phyloP scores from a whole-genome alignment of 768 basidiomycete genomes.

The Trametes gibbosa region DNA sequence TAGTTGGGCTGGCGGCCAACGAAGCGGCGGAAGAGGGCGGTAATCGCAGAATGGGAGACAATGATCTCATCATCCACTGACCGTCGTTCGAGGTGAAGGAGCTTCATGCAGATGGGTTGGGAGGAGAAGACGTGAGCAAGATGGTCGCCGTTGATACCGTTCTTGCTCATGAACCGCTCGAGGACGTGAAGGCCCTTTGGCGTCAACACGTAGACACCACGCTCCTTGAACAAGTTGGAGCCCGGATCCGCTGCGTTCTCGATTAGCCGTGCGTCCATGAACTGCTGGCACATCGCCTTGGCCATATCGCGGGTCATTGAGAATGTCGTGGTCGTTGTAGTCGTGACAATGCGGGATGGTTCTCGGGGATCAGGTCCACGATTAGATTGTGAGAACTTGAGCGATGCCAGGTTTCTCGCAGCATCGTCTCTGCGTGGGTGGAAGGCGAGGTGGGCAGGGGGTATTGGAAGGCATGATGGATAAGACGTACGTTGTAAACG shows the following conservation, averaged over 20 bases:
- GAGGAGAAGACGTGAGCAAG: conserved; percentile 85
- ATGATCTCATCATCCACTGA: conserved; percentile 96
- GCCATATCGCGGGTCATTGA: conserved; percentile 99
- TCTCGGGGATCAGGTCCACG: conserved; percentile 98
- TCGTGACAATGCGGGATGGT: conserved; percentile 96
- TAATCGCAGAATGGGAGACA: conserved; percentile 90
- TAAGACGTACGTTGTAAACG: conserved; percentile 85
- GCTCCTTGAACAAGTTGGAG: conserved; percentile 93
- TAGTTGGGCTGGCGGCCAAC: conserved; percentile 87
- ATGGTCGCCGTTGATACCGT: conserved; percentile 95
- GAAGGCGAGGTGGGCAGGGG: conserved; percentile 9
- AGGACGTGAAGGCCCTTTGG: conserved; percentile 98
- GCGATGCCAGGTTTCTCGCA: conserved; percentile 84
- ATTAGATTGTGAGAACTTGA: conserved; percentile 99
- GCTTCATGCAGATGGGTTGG: conserved; percentile 96
- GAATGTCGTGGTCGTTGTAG: conserved; percentile 98
- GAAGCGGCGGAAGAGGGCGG: conserved; percentile 94
- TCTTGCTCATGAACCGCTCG: conserved; percentile 99
- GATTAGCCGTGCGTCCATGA: conserved; percentile 97
- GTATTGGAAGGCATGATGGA: neutral
- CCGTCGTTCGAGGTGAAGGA: conserved; percentile 93
- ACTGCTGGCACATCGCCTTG: conserved; percentile 99
- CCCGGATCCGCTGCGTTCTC: conserved; percentile 93
- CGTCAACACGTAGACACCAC: conserved; percentile 92
- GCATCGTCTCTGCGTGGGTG: conserved; percentile 79